Percentiles rank a stretch among this genome's conserved stretches.
These are phyloP conservation scores for Vaccinium darrowii DNA, from an alignment of 148 eudicot species.

Conservation along the genomic window DNA sequence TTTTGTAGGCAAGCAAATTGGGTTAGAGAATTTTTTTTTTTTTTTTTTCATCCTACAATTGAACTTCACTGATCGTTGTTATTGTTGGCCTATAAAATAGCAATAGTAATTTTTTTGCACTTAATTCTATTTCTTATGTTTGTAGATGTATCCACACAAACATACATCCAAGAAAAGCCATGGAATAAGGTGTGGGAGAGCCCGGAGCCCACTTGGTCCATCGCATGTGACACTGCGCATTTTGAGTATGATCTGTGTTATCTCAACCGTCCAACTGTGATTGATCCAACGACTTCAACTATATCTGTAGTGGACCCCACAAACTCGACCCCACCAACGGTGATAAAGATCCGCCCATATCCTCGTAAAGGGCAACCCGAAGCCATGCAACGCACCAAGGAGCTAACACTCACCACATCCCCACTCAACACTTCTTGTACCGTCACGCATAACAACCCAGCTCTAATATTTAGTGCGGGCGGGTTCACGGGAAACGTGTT, in stretches of 20 bases:
- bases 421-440: constrained; percentile 23
- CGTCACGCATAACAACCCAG: constrained; percentile 38
- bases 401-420: constrained; percentile 39
- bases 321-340: constrained; percentile 12
- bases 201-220: constrained; percentile 21
- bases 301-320: constrained; percentile 34
- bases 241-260: constrained; percentile 44
- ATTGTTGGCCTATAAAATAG: no score
- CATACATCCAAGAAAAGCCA: constrained; percentile 6
- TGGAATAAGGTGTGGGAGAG: constrained; percentile 19
- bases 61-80: no score
- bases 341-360: constrained; percentile 41
- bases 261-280: constrained; percentile 37
- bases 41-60: no score
- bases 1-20: no score
- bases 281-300: constrained; percentile 43
- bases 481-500: constrained; percentile 52
- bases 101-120: no score
- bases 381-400: constrained; percentile 34
- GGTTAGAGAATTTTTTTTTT: no score
- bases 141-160: background rate
- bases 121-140: background rate
- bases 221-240: constrained; percentile 51
- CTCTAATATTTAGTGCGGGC: constrained; percentile 48
- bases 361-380: constrained; percentile 44